These are phyloP conservation scores for Fragilariopsis cylindrus DNA, from an alignment of 108 stramenopile genomes.

Conservation along the genomic window DNA sequence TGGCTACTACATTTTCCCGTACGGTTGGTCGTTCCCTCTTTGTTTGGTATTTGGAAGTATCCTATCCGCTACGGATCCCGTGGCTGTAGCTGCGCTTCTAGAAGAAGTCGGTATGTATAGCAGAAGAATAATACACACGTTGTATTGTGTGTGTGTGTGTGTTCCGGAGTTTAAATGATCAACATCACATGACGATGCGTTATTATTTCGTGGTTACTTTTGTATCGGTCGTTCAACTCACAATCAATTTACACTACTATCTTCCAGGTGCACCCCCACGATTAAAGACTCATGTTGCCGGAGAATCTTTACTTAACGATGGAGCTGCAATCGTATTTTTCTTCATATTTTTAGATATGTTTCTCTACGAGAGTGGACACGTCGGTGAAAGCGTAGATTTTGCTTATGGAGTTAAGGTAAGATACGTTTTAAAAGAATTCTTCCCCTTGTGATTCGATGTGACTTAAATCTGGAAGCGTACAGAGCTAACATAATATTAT, in stretches of 20 bases:
- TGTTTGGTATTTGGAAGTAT: slow-evolving; percentile 87
- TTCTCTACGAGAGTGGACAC: slow-evolving; percentile 50
- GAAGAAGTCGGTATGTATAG: slow-evolving; percentile 38
- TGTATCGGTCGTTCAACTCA: too few species aligned
- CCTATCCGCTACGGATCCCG: slow-evolving; percentile 92
- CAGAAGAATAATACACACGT: too few species aligned
- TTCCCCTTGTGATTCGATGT: slow-evolving; percentile 25
- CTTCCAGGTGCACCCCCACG: slow-evolving; percentile 66
- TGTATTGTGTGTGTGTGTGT: too few species aligned
- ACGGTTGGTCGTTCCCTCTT: slow-evolving; percentile 60
- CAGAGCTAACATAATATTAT: background rate
- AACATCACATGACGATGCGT: too few species aligned
- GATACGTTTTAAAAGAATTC: background rate
- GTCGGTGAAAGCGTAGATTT: slow-evolving; percentile 50
- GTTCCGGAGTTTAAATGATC: too few species aligned
- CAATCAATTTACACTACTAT: background rate
- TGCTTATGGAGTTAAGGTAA: slow-evolving; percentile 15
- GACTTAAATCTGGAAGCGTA: slow-evolving; percentile 39
- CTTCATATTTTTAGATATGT: slow-evolving; percentile 63
- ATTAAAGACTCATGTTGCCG: slow-evolving; percentile 73
- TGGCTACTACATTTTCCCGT: slow-evolving; percentile 64
- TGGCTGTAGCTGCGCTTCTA: slow-evolving; percentile 83
- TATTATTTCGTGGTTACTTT: too few species aligned
- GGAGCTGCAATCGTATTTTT: slow-evolving; percentile 92
- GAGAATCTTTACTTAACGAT: slow-evolving; percentile 87